Percentiles rank a stretch among this genome's conserved stretches.
Evolutionary conservation across 805 yeast genomes (phyloP).

Genomic region (Cyberlindnera americana): DNA sequence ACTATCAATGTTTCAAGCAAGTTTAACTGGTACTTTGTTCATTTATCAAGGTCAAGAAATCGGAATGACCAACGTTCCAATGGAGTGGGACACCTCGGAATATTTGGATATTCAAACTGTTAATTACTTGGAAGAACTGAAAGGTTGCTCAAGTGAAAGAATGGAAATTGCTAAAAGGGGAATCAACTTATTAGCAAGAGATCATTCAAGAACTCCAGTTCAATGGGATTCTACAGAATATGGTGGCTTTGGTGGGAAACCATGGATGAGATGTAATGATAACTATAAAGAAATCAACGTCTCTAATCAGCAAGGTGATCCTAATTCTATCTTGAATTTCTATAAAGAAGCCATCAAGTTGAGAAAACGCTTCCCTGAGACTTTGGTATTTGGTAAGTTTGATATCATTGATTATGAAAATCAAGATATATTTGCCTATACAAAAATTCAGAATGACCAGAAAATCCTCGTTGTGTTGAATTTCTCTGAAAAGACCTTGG

Average conservation of each 20-base stretch:
- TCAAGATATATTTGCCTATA: conserved; percentile 38
- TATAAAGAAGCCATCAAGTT: conserved; percentile 40
- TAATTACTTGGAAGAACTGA: conserved; percentile 37
- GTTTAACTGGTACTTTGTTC: conserved; percentile 52
- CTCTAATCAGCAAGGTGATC: conserved; percentile 41
- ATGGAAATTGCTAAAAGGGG: conserved; percentile 27
- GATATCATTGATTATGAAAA: conserved; percentile 42
- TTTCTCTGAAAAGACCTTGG: conserved; percentile 33
- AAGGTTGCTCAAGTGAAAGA: conserved; percentile 25
- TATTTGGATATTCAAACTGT: conserved; percentile 48
- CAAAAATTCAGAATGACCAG: conserved; percentile 33
- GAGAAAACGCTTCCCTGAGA: conserved; percentile 43
- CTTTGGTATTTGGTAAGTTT: conserved; percentile 44
- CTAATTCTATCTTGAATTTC: conserved; percentile 42
- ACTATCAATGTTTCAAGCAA: conserved; percentile 40
- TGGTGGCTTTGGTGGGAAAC: conserved; percentile 48
- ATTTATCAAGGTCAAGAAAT: conserved; percentile 62
- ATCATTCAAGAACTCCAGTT: conserved; percentile 53
- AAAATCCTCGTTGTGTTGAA: conserved; percentile 38
- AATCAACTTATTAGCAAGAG: conserved; percentile 42
- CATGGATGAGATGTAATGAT: conserved; percentile 53
- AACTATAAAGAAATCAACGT: conserved; percentile 48
- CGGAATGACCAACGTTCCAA: conserved; percentile 46
- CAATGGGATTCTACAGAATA: conserved; percentile 46
- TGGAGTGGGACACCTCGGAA: conserved; percentile 44